A percentile compares a stretch with the other conserved stretches of the same genome.
Evolutionary conservation across 306 rosid genomes (phyloP).

Genomic region (Prunus persica): DNA sequence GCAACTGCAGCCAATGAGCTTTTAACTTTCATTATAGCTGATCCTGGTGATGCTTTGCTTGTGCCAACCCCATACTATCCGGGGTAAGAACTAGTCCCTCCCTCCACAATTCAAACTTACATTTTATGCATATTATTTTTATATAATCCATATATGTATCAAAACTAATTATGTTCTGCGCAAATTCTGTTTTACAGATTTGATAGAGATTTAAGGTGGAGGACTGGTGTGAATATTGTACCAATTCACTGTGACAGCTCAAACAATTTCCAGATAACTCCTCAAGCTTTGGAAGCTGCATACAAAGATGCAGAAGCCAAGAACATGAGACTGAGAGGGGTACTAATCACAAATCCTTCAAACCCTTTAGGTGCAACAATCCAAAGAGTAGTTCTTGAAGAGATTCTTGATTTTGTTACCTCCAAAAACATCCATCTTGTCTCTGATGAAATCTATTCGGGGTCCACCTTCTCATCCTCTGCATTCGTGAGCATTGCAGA

Average conservation of each 20-base stretch:
- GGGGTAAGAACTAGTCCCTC: constrained; percentile 44
- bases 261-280: constrained; percentile 74
- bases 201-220: constrained; percentile 95
- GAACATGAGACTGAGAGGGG: constrained; percentile 58
- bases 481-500: constrained; percentile 76
- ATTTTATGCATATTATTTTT: no score
- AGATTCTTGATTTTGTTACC: constrained; percentile 58
- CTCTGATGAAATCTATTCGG: constrained; percentile 95
- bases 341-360: constrained; percentile 86
- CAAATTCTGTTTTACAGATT: constrained; percentile 45
- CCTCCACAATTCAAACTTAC: not conserved
- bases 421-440: constrained; percentile 83
- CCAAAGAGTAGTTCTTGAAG: constrained; percentile 49
- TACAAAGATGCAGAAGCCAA: constrained; percentile 45
- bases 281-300: constrained; percentile 65
- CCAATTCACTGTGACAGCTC: constrained; percentile 83
- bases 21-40: constrained; percentile 77
- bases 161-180: not conserved
- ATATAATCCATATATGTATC: not conserved
- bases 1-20: constrained; percentile 98
- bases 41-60: constrained; percentile 86
- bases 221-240: constrained; percentile 81
- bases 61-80: constrained; percentile 96
- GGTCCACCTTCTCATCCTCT: constrained; percentile 61
- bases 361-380: constrained; percentile 82